Conservation (phyloP, 1,284 basidiomycete genomes). For the Boletus subluridellus region DNA sequence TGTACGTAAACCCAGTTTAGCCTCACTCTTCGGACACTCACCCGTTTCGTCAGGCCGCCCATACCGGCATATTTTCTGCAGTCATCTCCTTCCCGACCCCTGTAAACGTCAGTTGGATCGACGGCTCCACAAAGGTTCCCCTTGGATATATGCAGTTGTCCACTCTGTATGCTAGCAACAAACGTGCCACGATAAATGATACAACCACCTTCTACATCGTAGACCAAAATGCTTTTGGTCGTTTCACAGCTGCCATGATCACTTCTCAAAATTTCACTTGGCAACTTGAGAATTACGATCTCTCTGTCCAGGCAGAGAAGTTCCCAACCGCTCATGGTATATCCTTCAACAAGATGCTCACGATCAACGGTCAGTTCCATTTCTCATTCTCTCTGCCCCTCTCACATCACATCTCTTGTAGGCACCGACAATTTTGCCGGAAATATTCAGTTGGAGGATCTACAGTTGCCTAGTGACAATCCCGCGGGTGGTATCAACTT, state of each 20-base stretch:
- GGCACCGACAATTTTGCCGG: constrained; percentile 68
- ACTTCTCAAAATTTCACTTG: constrained; percentile 70
- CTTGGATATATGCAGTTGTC: constrained; percentile 51
- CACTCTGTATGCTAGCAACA: constrained; percentile 45
- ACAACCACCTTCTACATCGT: constrained; percentile 53
- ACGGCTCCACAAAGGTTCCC: constrained; percentile 40
- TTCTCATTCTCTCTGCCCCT: not conserved
- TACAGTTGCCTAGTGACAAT: constrained; percentile 71
- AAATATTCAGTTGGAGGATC: constrained; percentile 57
- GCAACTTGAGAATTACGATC: constrained; percentile 55
- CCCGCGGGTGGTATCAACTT: constrained; percentile 69
- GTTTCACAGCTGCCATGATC: constrained; percentile 60
- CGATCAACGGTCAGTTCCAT: constrained; percentile 44
- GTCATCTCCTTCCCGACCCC: constrained; percentile 55
- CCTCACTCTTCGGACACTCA: not conserved
- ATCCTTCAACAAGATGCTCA: constrained; percentile 57
- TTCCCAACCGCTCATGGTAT: constrained; percentile 63
- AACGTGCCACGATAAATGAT: constrained; percentile 58
- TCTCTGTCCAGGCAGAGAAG: constrained; percentile 65
- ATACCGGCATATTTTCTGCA: constrained; percentile 59
- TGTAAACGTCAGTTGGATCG: constrained; percentile 55
- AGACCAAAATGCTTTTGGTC: constrained; percentile 53
- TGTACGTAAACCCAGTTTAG: constrained; percentile 18
- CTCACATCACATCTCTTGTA: constrained; percentile 15
- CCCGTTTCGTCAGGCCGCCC: constrained; percentile 45